Evolutionary conservation across 768 basidiomycete species (phyloP).

Genomic region (Lentinula raphanica): DNA sequence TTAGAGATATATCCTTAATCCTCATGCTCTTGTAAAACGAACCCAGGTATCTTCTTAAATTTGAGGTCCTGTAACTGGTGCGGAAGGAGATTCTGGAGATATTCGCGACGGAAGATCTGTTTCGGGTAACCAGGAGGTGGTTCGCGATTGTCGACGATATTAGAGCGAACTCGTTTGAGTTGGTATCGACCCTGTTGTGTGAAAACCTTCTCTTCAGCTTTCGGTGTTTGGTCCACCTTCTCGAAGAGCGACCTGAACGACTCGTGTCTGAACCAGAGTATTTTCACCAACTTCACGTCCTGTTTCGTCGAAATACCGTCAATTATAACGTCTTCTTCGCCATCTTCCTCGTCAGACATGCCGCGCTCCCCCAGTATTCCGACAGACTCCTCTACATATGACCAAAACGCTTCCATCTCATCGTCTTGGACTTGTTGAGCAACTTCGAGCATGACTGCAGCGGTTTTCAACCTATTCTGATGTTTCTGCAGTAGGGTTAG

Average conservation of each 20-base stretch:
- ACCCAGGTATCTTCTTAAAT: no score
- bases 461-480: background rate
- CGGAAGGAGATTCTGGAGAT: no score
- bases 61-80: no score
- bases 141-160: no score
- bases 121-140: no score
- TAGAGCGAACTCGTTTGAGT: no score
- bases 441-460: background rate
- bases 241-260: background rate
- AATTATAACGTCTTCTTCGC: background rate
- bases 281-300: background rate
- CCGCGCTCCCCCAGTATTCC: background rate
- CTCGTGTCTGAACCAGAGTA: background rate
- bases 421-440: background rate
- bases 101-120: no score
- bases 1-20: no score
- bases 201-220: background rate
- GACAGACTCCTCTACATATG: background rate
- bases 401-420: background rate
- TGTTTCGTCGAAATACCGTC: background rate
- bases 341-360: slow-evolving; percentile 7
- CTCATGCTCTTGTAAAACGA: no score
- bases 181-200: no score
- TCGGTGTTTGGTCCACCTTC: background rate
- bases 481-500: slow-evolving; percentile 2